phyloP scores from a whole-genome alignment of 306 rosid genomes.

The Prunus mume region DNA sequence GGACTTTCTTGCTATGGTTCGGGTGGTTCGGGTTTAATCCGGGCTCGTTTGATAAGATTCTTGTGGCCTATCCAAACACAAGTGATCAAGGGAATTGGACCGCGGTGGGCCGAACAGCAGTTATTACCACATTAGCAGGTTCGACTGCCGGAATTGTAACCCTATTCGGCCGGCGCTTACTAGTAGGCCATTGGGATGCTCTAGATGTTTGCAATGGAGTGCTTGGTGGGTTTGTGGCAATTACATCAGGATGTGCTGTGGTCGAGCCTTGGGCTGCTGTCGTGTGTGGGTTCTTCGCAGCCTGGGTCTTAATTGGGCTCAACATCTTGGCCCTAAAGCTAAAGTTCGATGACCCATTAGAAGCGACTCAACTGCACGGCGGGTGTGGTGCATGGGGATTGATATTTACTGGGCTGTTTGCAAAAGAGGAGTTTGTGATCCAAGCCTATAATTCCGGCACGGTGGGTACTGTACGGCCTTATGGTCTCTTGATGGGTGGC shows the following conservation, averaged over 20 bases:
- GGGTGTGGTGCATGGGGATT: slow-evolving; percentile 78
- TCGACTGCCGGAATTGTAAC: slow-evolving; percentile 54
- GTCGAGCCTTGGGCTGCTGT: slow-evolving; percentile 80
- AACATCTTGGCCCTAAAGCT: slow-evolving; percentile 54
- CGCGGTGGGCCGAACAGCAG: slow-evolving; percentile 45
- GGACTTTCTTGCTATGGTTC: slow-evolving; percentile 70
- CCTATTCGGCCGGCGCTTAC: slow-evolving; percentile 47
- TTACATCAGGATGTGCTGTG: slow-evolving; percentile 73
- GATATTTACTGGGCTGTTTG: slow-evolving; percentile 75
- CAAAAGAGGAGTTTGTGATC: slow-evolving; percentile 54
- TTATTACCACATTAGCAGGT: slow-evolving; percentile 54
- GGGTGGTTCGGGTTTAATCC: slow-evolving; percentile 86
- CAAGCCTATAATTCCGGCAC: slow-evolving; percentile 45
- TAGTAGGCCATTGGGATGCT: slow-evolving; percentile 72
- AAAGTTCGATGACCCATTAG: slow-evolving; percentile 63
- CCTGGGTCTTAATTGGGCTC: slow-evolving; percentile 63
- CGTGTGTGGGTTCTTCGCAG: slow-evolving; percentile 59
- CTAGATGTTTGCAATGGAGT: slow-evolving; percentile 69
- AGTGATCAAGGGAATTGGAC: slow-evolving; percentile 55
- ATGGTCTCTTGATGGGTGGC: slow-evolving; percentile 63
- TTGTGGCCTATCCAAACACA: slow-evolving; percentile 44
- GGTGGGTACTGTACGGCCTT: slow-evolving; percentile 40
- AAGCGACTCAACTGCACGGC: slow-evolving; percentile 76
- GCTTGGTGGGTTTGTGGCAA: slow-evolving; percentile 74
- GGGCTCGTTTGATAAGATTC: slow-evolving; percentile 48